A percentile compares a stretch with the other conserved stretches of the same genome.
Evolutionary conservation across 108 stramenopile species (phyloP).

Genomic region (Pseudonitzschia pungens): DNA sequence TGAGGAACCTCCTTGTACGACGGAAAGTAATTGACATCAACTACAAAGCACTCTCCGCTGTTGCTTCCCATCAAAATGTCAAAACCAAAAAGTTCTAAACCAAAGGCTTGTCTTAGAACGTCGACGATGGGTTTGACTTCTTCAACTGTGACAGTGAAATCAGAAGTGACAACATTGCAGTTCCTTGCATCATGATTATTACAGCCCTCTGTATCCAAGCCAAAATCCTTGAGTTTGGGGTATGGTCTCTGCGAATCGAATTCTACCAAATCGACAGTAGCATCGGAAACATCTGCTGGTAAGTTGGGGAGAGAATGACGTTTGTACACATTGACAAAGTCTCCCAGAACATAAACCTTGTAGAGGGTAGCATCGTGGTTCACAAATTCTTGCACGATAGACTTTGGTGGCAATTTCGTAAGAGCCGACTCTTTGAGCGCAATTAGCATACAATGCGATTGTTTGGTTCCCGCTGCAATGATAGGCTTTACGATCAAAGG

Average conservation of each 20-base stretch:
- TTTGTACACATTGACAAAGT: conserved; percentile 72
- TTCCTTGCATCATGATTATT: not conserved
- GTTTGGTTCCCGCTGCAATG: conserved; percentile 82
- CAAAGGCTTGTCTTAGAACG: conserved; percentile 67
- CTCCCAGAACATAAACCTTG: conserved; percentile 88
- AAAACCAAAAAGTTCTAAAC: conserved; percentile 85
- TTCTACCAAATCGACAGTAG: conserved; percentile 47
- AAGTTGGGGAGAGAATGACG: conserved; percentile 77
- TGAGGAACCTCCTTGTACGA: conserved; percentile 87
- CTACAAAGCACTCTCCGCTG: conserved; percentile 49
- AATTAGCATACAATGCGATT: conserved; percentile 77
- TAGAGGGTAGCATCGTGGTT: conserved; percentile 81
- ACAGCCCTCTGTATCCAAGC: conserved; percentile 15
- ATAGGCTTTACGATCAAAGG: conserved; percentile 87
- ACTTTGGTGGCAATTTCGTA: conserved; percentile 29
- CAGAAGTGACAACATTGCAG: not conserved
- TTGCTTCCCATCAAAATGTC: conserved; percentile 63
- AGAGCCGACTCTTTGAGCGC: conserved; percentile 60
- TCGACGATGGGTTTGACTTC: conserved; percentile 77
- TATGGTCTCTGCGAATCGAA: conserved; percentile 90
- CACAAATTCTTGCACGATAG: conserved; percentile 73
- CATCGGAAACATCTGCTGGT: conserved; percentile 32
- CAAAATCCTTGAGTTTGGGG: conserved; percentile 78
- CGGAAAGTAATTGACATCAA: conserved; percentile 90
- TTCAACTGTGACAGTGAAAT: conserved; percentile 47